A percentile compares a stretch with the other conserved stretches of the same genome.
These are phyloP conservation scores for Pecoramyces ruminantium DNA, from an alignment of 192 early-diverging fungal species.

Conservation along the genomic window DNA sequence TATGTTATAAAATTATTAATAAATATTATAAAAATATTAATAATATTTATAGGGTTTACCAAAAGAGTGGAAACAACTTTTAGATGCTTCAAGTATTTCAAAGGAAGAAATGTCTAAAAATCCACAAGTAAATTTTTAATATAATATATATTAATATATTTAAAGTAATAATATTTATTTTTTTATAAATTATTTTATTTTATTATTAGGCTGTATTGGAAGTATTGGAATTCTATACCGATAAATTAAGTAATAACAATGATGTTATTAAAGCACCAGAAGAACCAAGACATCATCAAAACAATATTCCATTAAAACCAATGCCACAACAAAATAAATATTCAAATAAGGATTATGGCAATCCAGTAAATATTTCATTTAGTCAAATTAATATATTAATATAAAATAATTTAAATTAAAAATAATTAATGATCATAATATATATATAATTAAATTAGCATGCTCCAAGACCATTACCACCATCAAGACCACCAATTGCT, in stretches of 20 bases:
- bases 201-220: constrained; percentile 70
- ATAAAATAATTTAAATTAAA: too few species aligned
- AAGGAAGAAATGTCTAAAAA: constrained; percentile 96
- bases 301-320: neutral
- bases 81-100: constrained; percentile 86
- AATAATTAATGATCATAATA: too few species aligned
- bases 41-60: constrained; percentile 44
- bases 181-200: too few species aligned
- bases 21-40: too few species aligned
- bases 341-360: neutral
- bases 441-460: neutral
- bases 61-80: constrained; percentile 81
- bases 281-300: constrained; percentile 3
- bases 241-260: constrained; percentile 36
- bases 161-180: too few species aligned
- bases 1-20: too few species aligned
- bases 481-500: neutral
- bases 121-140: constrained; percentile 38
- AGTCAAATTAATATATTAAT: too few species aligned
- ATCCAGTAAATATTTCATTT: neutral
- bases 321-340: neutral
- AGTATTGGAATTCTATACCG: constrained; percentile 96
- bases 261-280: neutral
- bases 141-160: too few species aligned
- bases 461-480: neutral